Percentiles rank a stretch among this genome's conserved stretches.
phyloP scores from a whole-genome alignment of 176 grass and related monocot genomes.

The Stipa capillata region DNA sequence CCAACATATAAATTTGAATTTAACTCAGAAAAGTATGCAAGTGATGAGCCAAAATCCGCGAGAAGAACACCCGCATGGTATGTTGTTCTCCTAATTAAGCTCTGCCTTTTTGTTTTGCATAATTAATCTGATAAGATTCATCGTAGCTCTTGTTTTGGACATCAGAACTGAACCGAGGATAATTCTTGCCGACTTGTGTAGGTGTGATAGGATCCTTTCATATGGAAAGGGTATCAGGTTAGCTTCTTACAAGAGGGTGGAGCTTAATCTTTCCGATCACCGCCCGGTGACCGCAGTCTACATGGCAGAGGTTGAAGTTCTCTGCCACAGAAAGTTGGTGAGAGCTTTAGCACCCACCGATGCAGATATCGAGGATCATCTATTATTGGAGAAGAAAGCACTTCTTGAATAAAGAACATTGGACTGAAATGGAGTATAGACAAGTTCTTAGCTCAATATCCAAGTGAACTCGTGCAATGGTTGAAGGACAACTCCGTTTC shows the following conservation, averaged over 20 bases:
- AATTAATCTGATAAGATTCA: neutral
- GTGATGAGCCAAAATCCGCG: conserved; percentile 40
- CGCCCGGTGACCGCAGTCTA: conserved; percentile 60
- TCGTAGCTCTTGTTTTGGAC: neutral
- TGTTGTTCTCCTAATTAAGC: neutral
- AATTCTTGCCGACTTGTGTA: conserved; percentile 11
- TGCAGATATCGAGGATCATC: conserved; percentile 29
- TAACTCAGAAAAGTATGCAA: conserved; percentile 58
- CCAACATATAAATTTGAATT: conserved; percentile 94
- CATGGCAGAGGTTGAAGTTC: conserved; percentile 56
- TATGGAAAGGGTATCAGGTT: conserved; percentile 64
- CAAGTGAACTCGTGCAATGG: neutral
- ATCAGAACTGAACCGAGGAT: neutral
- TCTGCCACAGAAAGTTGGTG: conserved; percentile 50
- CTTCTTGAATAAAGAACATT: neutral
- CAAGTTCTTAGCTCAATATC: neutral
- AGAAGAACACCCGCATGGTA: conserved; percentile 96
- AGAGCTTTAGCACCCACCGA: conserved; percentile 57
- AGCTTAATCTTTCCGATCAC: conserved; percentile 78
- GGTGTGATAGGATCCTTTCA: conserved; percentile 89
- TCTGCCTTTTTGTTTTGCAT: neutral
- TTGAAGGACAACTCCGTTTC: neutral
- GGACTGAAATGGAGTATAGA: neutral
- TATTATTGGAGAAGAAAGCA: neutral
- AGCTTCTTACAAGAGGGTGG: conserved; percentile 49